These are phyloP conservation scores for Boletus huronensis DNA, from an alignment of 768 basidiomycete species.

Conservation along the genomic window DNA sequence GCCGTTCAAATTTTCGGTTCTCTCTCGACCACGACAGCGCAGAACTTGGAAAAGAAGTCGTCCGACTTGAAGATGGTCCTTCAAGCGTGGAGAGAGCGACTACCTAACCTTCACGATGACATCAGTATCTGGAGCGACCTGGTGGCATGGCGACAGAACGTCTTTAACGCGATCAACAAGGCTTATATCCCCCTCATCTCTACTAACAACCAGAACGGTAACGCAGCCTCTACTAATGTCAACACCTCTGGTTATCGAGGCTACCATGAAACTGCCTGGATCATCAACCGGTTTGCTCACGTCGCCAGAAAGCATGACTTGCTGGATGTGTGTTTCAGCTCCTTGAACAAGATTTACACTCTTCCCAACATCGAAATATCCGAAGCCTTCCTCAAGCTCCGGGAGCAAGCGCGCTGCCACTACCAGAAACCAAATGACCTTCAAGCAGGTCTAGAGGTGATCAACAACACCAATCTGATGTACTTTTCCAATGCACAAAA, in stretches of 20 bases:
- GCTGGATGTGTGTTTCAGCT: slow-evolving; percentile 91
- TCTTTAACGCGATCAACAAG: slow-evolving; percentile 96
- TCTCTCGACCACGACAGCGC: slow-evolving; percentile 77
- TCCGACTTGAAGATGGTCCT: slow-evolving; percentile 95
- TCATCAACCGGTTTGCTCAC: slow-evolving; percentile 98
- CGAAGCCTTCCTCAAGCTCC: slow-evolving; percentile 96
- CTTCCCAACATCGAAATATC: slow-evolving; percentile 99
- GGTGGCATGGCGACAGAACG: slow-evolving; percentile 99
- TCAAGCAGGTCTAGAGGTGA: slow-evolving; percentile 92
- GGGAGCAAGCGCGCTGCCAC: slow-evolving; percentile 97
- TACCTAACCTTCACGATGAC: slow-evolving; percentile 95
- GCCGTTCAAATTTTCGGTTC: slow-evolving; percentile 93
- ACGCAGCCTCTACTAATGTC: slow-evolving; percentile 51
- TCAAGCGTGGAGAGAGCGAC: slow-evolving; percentile 93
- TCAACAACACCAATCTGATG: slow-evolving; percentile 98
- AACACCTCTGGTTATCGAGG: slow-evolving; percentile 92
- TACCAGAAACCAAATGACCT: slow-evolving; percentile 94
- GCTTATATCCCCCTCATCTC: slow-evolving; percentile 89
- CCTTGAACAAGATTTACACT: slow-evolving; percentile 96
- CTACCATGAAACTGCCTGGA: slow-evolving; percentile 99
- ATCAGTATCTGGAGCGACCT: slow-evolving; percentile 99
- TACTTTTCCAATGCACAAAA: slow-evolving; percentile 95
- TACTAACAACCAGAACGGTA: slow-evolving; percentile 48
- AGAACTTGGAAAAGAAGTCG: slow-evolving; percentile 92
- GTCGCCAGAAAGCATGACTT: slow-evolving; percentile 97